These are phyloP conservation scores for Glaciozyma antarctica DNA, from an alignment of 768 basidiomycete species.

Conservation along the genomic window DNA sequence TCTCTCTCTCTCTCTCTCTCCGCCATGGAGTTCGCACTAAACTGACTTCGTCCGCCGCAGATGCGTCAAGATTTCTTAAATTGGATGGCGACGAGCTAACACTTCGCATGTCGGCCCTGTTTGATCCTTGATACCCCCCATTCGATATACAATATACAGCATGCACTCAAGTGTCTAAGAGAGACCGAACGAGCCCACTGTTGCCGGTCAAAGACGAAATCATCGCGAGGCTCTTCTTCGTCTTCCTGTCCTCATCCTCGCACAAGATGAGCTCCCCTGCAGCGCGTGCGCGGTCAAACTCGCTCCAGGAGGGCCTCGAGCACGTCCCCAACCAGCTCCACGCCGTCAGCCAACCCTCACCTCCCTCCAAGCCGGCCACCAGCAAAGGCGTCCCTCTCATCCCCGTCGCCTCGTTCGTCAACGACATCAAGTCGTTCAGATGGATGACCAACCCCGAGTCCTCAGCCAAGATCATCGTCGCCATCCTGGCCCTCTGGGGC, in stretches of 20 bases:
- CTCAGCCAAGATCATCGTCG: conserved; percentile 57
- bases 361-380: not conserved
- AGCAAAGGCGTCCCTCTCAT: not conserved
- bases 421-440: not conserved
- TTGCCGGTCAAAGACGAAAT: too few species aligned
- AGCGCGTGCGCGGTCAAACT: too few species aligned
- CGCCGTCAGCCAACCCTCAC: too few species aligned
- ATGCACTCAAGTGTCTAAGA: too few species aligned
- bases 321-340: too few species aligned
- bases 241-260: too few species aligned
- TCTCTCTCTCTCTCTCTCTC: not conserved
- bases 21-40: too few species aligned
- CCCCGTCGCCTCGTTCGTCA: not conserved
- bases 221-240: too few species aligned
- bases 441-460: conserved; percentile 28
- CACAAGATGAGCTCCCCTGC: too few species aligned
- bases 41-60: not conserved
- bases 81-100: conserved; percentile 28
- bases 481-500: conserved; percentile 53
- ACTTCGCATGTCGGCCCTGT: conserved; percentile 22
- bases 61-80: conserved; percentile 29
- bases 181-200: too few species aligned
- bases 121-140: not conserved
- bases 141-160: too few species aligned
- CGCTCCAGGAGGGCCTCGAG: too few species aligned